A percentile compares a stretch with the other conserved stretches of the same genome.
Conservation (phyloP, 208 protist species). For the Kentomonas sorsogonicus region DNA sequence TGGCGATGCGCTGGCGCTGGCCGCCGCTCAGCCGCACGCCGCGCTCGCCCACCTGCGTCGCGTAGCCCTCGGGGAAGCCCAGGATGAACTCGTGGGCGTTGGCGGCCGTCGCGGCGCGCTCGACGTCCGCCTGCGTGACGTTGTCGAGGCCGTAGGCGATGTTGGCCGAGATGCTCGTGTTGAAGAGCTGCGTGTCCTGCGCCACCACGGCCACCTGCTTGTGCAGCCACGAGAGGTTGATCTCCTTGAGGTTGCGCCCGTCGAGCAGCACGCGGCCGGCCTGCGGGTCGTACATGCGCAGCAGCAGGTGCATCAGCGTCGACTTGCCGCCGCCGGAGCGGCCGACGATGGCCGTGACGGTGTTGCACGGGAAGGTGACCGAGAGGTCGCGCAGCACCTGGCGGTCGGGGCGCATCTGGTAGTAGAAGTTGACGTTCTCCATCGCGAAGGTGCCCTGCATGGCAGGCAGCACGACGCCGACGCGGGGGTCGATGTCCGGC, state of each 20-base stretch:
- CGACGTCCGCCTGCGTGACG: conserved; percentile 25
- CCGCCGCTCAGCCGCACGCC: conserved; percentile 89
- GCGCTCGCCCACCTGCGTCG: conserved; percentile 41
- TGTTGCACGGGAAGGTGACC: conserved; percentile 21
- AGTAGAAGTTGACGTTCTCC: conserved; percentile 21
- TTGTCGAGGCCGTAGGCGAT: conserved; percentile 42
- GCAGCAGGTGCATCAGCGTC: conserved; percentile 32
- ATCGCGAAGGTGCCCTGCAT: conserved; percentile 15
- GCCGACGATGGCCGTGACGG: conserved; percentile 37
- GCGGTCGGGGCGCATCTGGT: conserved; percentile 21
- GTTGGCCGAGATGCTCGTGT: conserved; percentile 84
- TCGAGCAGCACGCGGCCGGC: conserved; percentile 32
- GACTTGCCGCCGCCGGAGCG: conserved; percentile 51
- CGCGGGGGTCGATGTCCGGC: conserved; percentile 21
- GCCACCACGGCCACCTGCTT: conserved; percentile 94
- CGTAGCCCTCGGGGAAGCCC: conserved; percentile 34
- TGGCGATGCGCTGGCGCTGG: conserved; percentile 93
- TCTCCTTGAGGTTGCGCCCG: conserved; percentile 23
- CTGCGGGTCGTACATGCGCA: conserved; percentile 66
- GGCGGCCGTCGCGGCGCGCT: conserved; percentile 35
- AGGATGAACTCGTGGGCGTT: conserved; percentile 53
- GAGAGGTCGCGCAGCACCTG: conserved; percentile 20
- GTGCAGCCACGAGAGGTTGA: conserved; percentile 33
- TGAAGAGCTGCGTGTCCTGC: conserved; percentile 96
- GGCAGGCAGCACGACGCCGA: conserved; percentile 15